Base-by-base conservation (phyloP, 257 asterid species). In the Solanum lycopersicoides region DNA sequence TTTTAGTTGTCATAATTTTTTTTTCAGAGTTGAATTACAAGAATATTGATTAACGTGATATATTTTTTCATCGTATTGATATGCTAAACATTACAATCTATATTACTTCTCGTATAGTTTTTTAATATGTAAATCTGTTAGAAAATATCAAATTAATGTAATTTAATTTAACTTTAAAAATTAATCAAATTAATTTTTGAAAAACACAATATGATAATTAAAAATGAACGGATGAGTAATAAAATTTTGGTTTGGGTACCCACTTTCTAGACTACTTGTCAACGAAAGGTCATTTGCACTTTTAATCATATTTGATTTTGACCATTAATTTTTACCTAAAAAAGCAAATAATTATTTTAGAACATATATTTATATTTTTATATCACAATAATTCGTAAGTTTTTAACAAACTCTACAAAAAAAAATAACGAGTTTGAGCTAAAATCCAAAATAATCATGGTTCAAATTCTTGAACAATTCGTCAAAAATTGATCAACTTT, bases 151-250 rank as follows among this genome's bases (percentile, higher is more conserved):
- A 53, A 53, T 16, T 16, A 53, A 53, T 53, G 1, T 16, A 53
- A 50, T 50, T 0, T 15, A 50, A 50, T 50, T 16, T 20, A 50
- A 50, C 9, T 50, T 50, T 15, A 6, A 6, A 50, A 50, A 50
- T 50, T 50, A 50, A 0, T 16, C 23, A 6, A 16, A 53, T 53
- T 53, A 53, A 16, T 21, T 16, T 16, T 16, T 1, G 0, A 2
- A 53, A 53, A 53, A 0, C 0, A 0, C 0, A 53, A 6, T 16
- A 53, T 53, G 0, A 53, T 10, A 2, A 53, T 16, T 16, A 2
- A 53, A 53, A 5, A 16, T 53, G 9, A 9, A 2, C 0, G 63
- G 3, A 53, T 1, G 0, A 53, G 60, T 2, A 0, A 0, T 53
- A 53, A 53, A 75, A 75, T 39, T 28, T 37, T 74, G 20, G 32